Base-by-base conservation (phyloP, 2,329 filamentous ascomycete species). In the Colletotrichum sp. region DNA sequence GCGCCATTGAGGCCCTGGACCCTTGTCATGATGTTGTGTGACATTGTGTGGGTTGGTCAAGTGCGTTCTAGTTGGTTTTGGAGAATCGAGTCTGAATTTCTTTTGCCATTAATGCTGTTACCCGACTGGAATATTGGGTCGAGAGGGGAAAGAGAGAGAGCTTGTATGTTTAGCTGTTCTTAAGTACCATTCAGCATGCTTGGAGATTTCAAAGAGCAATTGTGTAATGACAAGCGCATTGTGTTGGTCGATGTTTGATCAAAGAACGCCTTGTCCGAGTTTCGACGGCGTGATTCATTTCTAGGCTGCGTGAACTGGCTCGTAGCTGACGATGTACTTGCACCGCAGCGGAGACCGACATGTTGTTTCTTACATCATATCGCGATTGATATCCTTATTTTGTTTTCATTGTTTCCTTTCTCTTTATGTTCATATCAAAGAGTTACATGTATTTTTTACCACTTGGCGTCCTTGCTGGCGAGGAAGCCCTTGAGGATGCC, bases 401-500 rank as follows among this genome's bases (percentile, higher is more conserved):
- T 75, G 25, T 36, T 28, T 59, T 28, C 27, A 34, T 55, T 68
- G 5, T 66, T 11, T 28, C n/a, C 28, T 52, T 57, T 64, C 48
- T 22, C 16, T 68, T 61, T 63, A 22, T 32, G 25, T 61, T 25
- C 36, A 30, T 27, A n/a, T 25, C 59, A 72, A n/a, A 27, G 19
- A n/a, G n/a, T 8, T 32, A 55, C 25, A 34, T 52, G 44, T 13
- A 2, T 22, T 8, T 36, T 52, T 82, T 87, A 91, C 88, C 88
- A 92, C 86, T 92, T 91, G 76, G 89, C 89, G 77, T 91, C 90
- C 85, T 90, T 90, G 84, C 83, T 88, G 59, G 84, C 83, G 73
- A 91, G 82, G 84, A 92, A 92, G 3, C 82, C 87, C 85, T 91
- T 91, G 82, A 98, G 86, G 80, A 98, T 96, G n/a, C 80, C 87